Evolutionary conservation across 208 protist genomes (phyloP), one percentile per base, ranked within the genome.

Genomic region (Trypanosoma caninum): DNA sequence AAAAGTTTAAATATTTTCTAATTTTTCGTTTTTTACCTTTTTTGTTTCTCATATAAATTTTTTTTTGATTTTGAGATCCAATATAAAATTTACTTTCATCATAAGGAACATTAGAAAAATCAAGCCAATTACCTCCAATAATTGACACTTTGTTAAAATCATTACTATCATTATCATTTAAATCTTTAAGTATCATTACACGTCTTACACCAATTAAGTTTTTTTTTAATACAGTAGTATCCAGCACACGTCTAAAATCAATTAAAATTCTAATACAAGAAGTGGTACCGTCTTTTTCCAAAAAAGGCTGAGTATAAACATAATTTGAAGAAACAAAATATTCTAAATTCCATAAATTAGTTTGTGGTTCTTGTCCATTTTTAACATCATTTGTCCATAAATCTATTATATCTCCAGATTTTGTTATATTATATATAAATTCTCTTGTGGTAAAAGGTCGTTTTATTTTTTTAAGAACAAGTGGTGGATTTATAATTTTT

Each of bases 231-330:
- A 56, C 27, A 1, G 52, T 41, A 40, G 3, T 0, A 13, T 25
- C 18, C 10, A 62, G 14, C 14, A 62, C 38, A 6, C 18, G 3
- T 6, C 28, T 35, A 34, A 62, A 47, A 38, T 52, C 30, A 13
- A 62, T 3, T 41, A 22, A 10, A 41, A 62, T 30, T 37, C 52
- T 62, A 9, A 62, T 2, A 62, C 50, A 62, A 8, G 42, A 18
- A 30, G 52, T 44, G 10, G 14, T 42, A 31, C 31, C 20, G 20
- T 62, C 44, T 22, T 52, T 62, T 20, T 62, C 56, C 22, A 62
- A n/a, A 52, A 62, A 62, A n/a, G 56, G 56, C 14, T 52, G 31
- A 25, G 56, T 62, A 18, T 52, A 62, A 14, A 30, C 14, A 30
- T 51, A 62, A 5, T 31, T 0, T 38, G 8, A 10, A 14, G 16